Percentiles rank a stretch among this genome's conserved stretches.
Evolutionary conservation across 441 rosid genomes (phyloP).

Genomic region (Pelargonium cotyledonis): DNA sequence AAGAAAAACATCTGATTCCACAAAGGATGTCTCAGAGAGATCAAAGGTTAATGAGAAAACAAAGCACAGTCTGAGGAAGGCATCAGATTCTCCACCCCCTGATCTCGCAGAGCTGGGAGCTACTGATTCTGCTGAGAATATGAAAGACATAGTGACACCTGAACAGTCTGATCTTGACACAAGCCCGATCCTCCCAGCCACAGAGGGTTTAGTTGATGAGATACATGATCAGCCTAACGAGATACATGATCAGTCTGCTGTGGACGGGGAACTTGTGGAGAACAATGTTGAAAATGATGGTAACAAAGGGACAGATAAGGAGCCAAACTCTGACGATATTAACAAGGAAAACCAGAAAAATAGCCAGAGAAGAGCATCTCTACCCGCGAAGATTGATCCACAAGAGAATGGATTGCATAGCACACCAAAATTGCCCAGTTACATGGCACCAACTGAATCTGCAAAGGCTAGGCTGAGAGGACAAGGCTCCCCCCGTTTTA

Average conservation of each 20-base stretch:
- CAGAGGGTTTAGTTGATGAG: slow-evolving; percentile 26
- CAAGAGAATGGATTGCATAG: slow-evolving; percentile 41
- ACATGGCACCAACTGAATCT: slow-evolving; percentile 80
- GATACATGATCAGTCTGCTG: background rate
- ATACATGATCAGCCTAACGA: slow-evolving; percentile 19
- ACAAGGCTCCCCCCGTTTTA: slow-evolving; percentile 52
- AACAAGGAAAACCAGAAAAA: slow-evolving; percentile 33
- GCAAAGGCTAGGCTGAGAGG: slow-evolving; percentile 59
- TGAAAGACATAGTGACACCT: slow-evolving; percentile 25
- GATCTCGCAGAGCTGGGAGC: slow-evolving; percentile 31
- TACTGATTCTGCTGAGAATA: slow-evolving; percentile 32
- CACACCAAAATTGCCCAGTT: slow-evolving; percentile 56
- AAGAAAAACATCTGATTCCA: slow-evolving; percentile 7
- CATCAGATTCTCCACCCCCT: slow-evolving; percentile 27
- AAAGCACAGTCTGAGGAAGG: slow-evolving; percentile 34
- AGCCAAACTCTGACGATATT: slow-evolving; percentile 29
- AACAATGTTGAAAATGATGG: slow-evolving; percentile 30
- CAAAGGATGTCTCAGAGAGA: slow-evolving; percentile 20
- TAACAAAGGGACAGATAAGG: slow-evolving; percentile 26
- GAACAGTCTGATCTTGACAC: slow-evolving; percentile 27
- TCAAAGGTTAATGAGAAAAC: slow-evolving; percentile 40
- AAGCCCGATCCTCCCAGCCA: slow-evolving; percentile 23
- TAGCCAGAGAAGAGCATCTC: slow-evolving; percentile 52
- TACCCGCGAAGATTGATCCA: slow-evolving; percentile 43
- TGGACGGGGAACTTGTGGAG: slow-evolving; percentile 26